phyloP scores from a whole-genome alignment of 2,329 filamentous ascomycete genomes.

The Arthroderma sp. region DNA sequence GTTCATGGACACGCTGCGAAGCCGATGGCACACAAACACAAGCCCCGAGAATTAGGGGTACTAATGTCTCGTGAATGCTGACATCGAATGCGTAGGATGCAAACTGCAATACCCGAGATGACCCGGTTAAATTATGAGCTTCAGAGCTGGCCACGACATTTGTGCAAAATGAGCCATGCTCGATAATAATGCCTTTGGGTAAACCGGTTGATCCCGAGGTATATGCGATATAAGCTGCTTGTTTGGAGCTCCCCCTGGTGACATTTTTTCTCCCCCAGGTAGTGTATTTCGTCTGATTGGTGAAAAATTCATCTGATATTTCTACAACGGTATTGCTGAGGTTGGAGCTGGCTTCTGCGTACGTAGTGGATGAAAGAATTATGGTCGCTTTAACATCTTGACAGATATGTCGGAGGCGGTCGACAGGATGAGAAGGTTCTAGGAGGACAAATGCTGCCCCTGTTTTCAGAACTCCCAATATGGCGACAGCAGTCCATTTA shows the following conservation, averaged over 20 bases:
- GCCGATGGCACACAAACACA: slow-evolving; percentile 1
- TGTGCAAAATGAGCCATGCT: slow-evolving; percentile 10
- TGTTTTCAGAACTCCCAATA: slow-evolving; percentile 10
- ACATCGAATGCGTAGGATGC: slow-evolving; percentile 75
- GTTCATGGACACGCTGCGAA: slow-evolving; percentile 1
- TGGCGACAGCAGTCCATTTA: slow-evolving; percentile 9
- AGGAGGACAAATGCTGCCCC: slow-evolving; percentile 11
- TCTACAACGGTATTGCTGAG: not conserved
- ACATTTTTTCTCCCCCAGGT: not conserved
- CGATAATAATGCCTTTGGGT: slow-evolving; percentile 37
- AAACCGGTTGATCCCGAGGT: slow-evolving; percentile 36
- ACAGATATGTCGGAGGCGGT: slow-evolving; percentile 3
- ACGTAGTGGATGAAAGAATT: slow-evolving; percentile 1
- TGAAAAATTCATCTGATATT: not conserved
- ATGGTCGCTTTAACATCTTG: not conserved
- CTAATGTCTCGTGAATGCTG: not conserved
- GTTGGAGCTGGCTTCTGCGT: not conserved
- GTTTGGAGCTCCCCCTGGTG: not conserved
- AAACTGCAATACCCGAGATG: slow-evolving; percentile 48
- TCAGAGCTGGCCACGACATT: not conserved
- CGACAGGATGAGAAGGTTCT: slow-evolving; percentile 7
- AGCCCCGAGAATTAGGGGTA: not conserved
- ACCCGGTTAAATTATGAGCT: not conserved
- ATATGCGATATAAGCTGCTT: slow-evolving; percentile 29
- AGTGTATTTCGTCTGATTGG: not conserved